Evolutionary conservation across 1,139 yeast species (phyloP), one percentile per base, ranked within the genome.

Genomic region (Yamadazyma sp.): DNA sequence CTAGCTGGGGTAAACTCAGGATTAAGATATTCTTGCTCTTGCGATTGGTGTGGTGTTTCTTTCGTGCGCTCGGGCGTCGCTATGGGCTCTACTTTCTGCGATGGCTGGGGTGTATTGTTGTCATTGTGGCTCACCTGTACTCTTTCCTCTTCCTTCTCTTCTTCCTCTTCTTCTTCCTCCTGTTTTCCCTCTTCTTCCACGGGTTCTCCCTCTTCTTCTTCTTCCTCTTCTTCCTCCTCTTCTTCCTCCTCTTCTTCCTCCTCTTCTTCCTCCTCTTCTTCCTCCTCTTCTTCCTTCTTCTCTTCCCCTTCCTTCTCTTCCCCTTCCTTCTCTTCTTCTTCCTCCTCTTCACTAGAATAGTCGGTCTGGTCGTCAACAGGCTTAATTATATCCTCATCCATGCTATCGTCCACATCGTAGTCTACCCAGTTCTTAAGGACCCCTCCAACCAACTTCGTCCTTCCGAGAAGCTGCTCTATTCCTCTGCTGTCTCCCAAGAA

Each of bases 401-500:
- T 57, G 45, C 70, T 63, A 41, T 68, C 73, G 41, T 62, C 68
- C 12, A 65, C 58, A 38, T 56, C 54, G 11, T 38, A 40, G n/a
- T 57, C 63, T 44, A 65, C 68, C 64, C 79, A 79, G 27, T 58
- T 55, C 39, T 58, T 56, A 41, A 80, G 56, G 1, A 70, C 73
- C 1, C 56, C 55, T 3, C 59, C 56, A 33, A 74, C 68, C 37
- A 81, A 61, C 17, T 66, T 64, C 0, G 83, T 75, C 39, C 67
- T 65, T 5, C 86, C 87, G 27, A 83, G 63, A 3, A 73, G 56
- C 27, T 73, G 64, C 26, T 73, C 70, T 39, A 76, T 55, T 2
- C 63, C 62, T 17, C 52, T 46, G 3, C 64, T 51, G 17, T 59
- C 63, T 6, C 81, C 80, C 38, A 77, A 64, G 27, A 39, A 43